Conservation (phyloP, 108 stramenopile genomes). For the Stephanodiscus triporus region DNA sequence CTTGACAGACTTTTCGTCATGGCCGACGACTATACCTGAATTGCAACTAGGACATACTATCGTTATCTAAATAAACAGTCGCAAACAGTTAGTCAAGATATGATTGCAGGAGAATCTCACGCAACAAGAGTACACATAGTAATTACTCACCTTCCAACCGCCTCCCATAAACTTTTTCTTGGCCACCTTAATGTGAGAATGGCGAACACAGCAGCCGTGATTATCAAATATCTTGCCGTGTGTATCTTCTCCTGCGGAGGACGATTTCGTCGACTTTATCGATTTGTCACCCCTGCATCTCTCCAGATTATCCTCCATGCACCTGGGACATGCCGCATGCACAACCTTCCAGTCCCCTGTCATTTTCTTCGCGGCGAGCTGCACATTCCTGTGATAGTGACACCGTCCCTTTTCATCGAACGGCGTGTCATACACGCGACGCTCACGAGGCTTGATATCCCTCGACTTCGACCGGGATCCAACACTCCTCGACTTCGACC, state of each 20-base stretch:
- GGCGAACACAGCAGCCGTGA: slow-evolving; percentile 44
- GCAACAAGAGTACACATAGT: no score
- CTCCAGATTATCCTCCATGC: slow-evolving; percentile 36
- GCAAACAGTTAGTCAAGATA: neutral
- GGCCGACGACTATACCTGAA: slow-evolving; percentile 27
- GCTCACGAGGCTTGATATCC: neutral
- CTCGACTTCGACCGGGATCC: neutral
- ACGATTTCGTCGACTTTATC: no score
- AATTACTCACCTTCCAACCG: slow-evolving; percentile 37
- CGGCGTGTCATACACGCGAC: slow-evolving; percentile 40
- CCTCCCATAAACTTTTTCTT: slow-evolving; percentile 43
- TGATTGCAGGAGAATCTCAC: neutral
- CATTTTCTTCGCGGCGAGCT: slow-evolving; percentile 46
- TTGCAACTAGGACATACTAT: slow-evolving; percentile 29
- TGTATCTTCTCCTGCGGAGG: no score
- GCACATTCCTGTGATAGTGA: slow-evolving; percentile 45
- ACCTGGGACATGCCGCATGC: slow-evolving; percentile 37
- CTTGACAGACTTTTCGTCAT: slow-evolving; percentile 31
- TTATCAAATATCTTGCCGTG: slow-evolving; percentile 6
- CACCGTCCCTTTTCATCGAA: slow-evolving; percentile 51
- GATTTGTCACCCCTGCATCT: neutral
- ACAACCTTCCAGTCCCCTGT: slow-evolving; percentile 46
- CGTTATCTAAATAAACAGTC: neutral
- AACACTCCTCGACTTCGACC: no score
- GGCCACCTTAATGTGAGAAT: slow-evolving; percentile 48